A percentile compares a stretch with the other conserved stretches of the same genome.
These are phyloP conservation scores for Trametes villosa DNA, from an alignment of 768 basidiomycete genomes.

Conservation along the genomic window DNA sequence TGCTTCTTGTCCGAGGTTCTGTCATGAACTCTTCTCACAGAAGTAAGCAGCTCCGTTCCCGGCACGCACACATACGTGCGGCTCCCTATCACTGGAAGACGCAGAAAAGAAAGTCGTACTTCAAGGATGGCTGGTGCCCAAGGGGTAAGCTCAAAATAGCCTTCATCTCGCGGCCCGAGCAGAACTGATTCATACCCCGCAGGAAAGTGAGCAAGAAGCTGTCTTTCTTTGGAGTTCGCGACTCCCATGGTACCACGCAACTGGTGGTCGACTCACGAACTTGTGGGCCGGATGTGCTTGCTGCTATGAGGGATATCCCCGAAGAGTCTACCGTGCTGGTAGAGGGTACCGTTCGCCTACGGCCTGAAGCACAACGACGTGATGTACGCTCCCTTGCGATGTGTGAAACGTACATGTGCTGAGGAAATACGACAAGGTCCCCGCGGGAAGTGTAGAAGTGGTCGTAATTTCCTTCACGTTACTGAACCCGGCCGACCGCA, in stretches of 20 bases:
- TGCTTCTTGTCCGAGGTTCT: neutral
- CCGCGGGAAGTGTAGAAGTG: conserved; percentile 81
- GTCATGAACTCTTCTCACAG: neutral
- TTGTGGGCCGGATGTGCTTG: conserved; percentile 35
- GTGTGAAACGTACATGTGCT: neutral
- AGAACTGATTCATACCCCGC: conserved; percentile 23
- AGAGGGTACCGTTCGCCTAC: conserved; percentile 68
- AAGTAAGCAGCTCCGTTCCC: conserved; percentile 28
- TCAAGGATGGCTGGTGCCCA: conserved; percentile 81
- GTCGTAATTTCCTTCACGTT: conserved; percentile 69
- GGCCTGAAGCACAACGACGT: conserved; percentile 66
- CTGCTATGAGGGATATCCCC: conserved; percentile 63
- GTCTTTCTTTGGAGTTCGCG: conserved; percentile 88
- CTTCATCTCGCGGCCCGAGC: conserved; percentile 1
- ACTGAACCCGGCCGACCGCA: conserved; percentile 74
- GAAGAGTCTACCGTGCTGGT: conserved; percentile 80
- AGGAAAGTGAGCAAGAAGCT: conserved; percentile 71
- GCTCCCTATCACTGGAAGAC: conserved; percentile 25
- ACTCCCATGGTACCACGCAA: conserved; percentile 77
- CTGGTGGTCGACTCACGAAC: conserved; percentile 61
- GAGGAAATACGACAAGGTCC: conserved; percentile 43
- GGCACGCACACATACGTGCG: conserved; percentile 32
- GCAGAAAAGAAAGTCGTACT: conserved; percentile 57
- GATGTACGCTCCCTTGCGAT: conserved; percentile 42
- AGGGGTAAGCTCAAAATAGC: conserved; percentile 60